Percentiles rank a stretch among this genome's conserved stretches.
These are phyloP conservation scores for Stereocaulon alpinum DNA, from an alignment of 495 filamentous ascomycete species.

Conservation along the genomic window DNA sequence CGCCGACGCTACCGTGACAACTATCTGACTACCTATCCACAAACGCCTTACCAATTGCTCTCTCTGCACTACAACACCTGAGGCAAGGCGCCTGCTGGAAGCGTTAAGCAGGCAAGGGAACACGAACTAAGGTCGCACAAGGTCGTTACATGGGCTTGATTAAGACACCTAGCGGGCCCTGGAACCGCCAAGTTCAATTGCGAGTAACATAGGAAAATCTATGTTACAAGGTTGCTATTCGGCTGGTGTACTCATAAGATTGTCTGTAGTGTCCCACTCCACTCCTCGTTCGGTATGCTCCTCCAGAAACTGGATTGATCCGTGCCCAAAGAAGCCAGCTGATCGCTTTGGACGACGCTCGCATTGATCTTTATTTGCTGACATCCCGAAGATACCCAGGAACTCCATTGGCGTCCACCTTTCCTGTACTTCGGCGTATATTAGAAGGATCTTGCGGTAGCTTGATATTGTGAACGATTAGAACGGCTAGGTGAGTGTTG, in stretches of 20 bases:
- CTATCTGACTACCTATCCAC: neutral
- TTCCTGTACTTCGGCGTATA: neutral
- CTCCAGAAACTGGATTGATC: neutral
- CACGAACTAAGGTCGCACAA: neutral
- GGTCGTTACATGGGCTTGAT: neutral
- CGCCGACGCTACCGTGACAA: neutral
- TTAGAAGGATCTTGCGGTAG: neutral
- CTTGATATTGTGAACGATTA: conserved; percentile 8
- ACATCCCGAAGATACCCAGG: conserved; percentile 9
- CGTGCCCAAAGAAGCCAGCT: neutral
- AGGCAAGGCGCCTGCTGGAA: neutral
- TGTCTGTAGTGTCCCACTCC: neutral
- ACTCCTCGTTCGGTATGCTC: neutral
- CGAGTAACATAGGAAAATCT: neutral
- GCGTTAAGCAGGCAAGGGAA: neutral
- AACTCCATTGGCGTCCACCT: neutral
- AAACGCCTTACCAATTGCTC: neutral
- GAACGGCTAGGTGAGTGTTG: conserved; percentile 12
- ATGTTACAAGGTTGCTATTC: neutral
- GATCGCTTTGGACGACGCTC: neutral
- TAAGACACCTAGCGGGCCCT: neutral
- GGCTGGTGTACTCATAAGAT: conserved; percentile 6
- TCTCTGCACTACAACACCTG: neutral
- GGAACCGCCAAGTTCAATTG: neutral
- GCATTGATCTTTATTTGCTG: neutral